Evolutionary conservation across 1,284 basidiomycete genomes (phyloP).

Genomic region (Leccinum solheimii): DNA sequence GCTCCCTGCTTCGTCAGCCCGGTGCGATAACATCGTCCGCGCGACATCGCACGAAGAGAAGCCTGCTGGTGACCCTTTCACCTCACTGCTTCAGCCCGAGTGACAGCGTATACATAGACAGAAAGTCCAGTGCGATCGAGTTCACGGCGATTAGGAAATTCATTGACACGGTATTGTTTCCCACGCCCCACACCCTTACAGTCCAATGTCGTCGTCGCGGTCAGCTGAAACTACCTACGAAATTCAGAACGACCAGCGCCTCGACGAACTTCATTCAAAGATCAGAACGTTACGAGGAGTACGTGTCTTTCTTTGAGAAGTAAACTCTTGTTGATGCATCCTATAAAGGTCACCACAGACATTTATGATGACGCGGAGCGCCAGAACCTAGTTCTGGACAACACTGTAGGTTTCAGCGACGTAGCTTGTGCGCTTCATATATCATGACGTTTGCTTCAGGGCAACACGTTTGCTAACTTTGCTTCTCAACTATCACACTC

Average conservation of each 20-base stretch:
- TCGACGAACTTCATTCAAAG: constrained; percentile 81
- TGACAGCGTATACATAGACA: too few relatives aligned
- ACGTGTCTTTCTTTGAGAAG: constrained; percentile 27
- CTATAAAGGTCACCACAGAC: constrained; percentile 69
- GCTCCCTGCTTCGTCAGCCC: background rate
- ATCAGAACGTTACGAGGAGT: constrained; percentile 75
- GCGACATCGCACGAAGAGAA: too few relatives aligned
- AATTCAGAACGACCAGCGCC: constrained; percentile 73
- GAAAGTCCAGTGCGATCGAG: too few relatives aligned
- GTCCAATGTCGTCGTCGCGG: constrained; percentile 37
- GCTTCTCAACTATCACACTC: constrained; percentile 60
- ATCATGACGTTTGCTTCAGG: constrained; percentile 38
- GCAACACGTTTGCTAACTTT: constrained; percentile 67
- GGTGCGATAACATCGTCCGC: too few relatives aligned
- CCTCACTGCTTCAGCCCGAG: too few relatives aligned
- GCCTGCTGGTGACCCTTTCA: too few relatives aligned
- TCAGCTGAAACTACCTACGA: constrained; percentile 71
- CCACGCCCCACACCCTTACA: background rate
- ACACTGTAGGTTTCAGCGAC: constrained; percentile 52
- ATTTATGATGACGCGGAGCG: constrained; percentile 78
- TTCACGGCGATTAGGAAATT: too few relatives aligned
- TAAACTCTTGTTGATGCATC: constrained; percentile 8
- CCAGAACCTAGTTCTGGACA: constrained; percentile 76
- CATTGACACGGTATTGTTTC: too few relatives aligned
- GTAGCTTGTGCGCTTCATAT: background rate